Percentiles rank a stretch among this genome's conserved stretches.
Conservation (phyloP, 192 early-diverging fungal genomes). For the Coemansia erecta region DNA sequence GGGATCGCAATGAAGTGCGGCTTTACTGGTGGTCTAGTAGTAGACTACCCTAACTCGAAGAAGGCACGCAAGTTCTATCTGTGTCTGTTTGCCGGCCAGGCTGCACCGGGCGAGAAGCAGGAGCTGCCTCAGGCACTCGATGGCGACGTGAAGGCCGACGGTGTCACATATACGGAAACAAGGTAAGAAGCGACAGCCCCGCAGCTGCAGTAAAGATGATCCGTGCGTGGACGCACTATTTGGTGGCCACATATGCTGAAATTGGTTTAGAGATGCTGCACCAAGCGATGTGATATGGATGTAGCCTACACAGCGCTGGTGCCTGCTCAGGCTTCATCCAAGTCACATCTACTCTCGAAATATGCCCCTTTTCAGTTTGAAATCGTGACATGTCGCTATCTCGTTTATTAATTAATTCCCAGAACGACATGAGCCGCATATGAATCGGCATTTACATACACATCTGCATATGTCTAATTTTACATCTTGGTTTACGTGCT, state of each 20-base stretch:
- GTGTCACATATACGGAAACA: constrained; percentile 37
- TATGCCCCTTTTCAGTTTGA: no score
- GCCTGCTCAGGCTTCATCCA: no score
- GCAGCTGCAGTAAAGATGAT: neutral
- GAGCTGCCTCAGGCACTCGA: constrained; percentile 43
- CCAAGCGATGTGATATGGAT: no score
- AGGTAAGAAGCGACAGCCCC: constrained; percentile 16
- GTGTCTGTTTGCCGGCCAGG: constrained; percentile 92
- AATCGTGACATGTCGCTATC: no score
- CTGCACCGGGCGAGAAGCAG: constrained; percentile 33
- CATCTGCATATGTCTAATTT: neutral
- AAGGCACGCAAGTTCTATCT: constrained; percentile 97
- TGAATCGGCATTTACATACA: no score
- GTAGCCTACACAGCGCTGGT: no score
- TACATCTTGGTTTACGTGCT: neutral
- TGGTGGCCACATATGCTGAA: no score
- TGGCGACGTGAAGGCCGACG: constrained; percentile 16
- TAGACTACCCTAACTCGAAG: constrained; percentile 95
- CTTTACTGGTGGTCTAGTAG: constrained; percentile 92
- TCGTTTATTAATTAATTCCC: constrained; percentile 1
- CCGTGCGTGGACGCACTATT: no score
- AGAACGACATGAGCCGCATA: neutral
- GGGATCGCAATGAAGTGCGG: constrained; percentile 84
- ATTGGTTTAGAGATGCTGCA: no score
- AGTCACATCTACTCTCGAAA: no score